Evolutionary conservation across 805 yeast species (phyloP), one percentile per base, ranked within the genome.

Genomic region (Cyberlindnera samutprakarnensis): DNA sequence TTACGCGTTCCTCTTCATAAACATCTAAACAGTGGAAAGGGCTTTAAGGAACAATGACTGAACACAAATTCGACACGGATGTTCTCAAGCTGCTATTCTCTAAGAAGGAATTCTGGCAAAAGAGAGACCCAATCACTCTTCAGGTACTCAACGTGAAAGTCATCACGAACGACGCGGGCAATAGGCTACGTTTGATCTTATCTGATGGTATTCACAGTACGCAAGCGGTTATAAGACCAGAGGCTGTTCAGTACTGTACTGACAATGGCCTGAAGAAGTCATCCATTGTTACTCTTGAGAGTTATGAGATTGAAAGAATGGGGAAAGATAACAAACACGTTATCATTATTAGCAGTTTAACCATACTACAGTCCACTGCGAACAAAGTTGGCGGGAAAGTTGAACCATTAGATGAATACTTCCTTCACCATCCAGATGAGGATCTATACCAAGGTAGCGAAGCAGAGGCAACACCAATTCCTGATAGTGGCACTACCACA

Each of bases 341-440:
- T 18, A 28, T 53, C n/a, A 47, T 51, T 32, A 45, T 49, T 32
- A 36, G 44, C 26, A 39, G 38, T 14, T 32, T 47, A n/a, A 26
- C 29, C 7, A 42, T 49, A 11, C 48, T 63, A 18, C 54, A 57
- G 25, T 51, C 59, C 12, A 61, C 59, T 11, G 60, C 65, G 7
- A 62, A 51, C 35, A 57, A 56, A 41, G 53, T 53, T 26, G 65
- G 66, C 29, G 53, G 54, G n/a, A 42, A 57, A n/a, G 53, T 61
- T 30, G 54, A 46, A 28, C 54, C 62, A 23, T 51, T 78, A 24
- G 86, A 78, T 49, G 68, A 67, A 14, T 78, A 78, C 49, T 72
- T 75, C 43, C 64, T 59, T 23, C 62, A 60, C 12, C 75, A 79
- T 53, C 81, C 83, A 4, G 70, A 68, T 23, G 77, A 73, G 46